These are phyloP conservation scores for Penicillium concentricum DNA, from an alignment of 2,329 filamentous ascomycete genomes.

Conservation along the genomic window DNA sequence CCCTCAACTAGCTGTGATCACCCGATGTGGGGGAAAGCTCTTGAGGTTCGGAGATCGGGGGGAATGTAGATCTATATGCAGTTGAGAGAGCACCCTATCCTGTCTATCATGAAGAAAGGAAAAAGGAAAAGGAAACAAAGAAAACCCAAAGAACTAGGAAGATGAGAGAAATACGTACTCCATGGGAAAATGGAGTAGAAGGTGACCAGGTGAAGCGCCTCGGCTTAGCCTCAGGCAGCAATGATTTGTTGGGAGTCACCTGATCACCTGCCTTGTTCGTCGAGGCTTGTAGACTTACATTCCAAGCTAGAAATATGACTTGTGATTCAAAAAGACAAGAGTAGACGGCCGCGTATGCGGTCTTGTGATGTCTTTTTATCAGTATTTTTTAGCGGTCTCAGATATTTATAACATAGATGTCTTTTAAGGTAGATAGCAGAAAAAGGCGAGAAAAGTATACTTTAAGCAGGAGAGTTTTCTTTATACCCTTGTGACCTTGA, in stretches of 20 bases:
- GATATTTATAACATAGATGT: too few relatives aligned
- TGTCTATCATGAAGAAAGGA: constrained; percentile 12
- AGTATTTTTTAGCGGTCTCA: too few relatives aligned
- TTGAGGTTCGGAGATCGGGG: constrained; percentile 8
- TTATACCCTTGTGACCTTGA: neutral
- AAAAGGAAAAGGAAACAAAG: constrained; percentile 10
- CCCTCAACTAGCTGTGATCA: constrained; percentile 15
- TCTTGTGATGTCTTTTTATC: too few relatives aligned
- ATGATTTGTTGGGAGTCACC: constrained; percentile 20
- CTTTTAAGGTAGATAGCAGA: too few relatives aligned
- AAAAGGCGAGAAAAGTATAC: too few relatives aligned
- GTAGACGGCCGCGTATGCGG: too few relatives aligned
- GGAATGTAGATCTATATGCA: constrained; percentile 6
- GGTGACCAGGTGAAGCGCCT: constrained; percentile 13
- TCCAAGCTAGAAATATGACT: neutral
- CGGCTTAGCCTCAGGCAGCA: constrained; percentile 20
- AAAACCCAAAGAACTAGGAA: neutral
- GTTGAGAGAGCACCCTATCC: constrained; percentile 5
- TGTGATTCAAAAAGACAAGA: neutral
- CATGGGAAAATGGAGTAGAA: constrained; percentile 1
- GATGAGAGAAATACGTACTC: constrained; percentile 2
- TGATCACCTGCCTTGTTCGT: constrained; percentile 11
- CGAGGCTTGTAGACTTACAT: neutral
- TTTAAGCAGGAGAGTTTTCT: too few relatives aligned
- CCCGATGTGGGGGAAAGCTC: constrained; percentile 17